Percentiles rank a stretch among this genome's conserved stretches.
These are phyloP conservation scores for Boletus insuetus DNA, from an alignment of 768 basidiomycete species.

Conservation along the genomic window DNA sequence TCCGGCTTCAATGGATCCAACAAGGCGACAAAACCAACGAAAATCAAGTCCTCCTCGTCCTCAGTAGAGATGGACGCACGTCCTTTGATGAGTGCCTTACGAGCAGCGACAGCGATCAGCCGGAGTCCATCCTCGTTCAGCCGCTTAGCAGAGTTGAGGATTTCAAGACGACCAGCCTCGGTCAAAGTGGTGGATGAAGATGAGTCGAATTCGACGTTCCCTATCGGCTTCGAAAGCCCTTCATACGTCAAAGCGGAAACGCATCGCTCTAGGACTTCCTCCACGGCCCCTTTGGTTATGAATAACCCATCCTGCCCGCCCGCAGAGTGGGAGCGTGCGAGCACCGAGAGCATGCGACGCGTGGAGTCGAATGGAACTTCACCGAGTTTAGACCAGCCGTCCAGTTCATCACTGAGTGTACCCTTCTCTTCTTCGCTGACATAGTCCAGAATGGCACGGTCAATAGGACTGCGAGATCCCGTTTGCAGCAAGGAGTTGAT, in stretches of 20 bases:
- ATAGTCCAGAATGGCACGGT: slow-evolving; percentile 33
- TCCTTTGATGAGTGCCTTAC: slow-evolving; percentile 16
- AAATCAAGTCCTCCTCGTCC: slow-evolving; percentile 30
- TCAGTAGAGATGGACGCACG: slow-evolving; percentile 14
- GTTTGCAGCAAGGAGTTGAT: slow-evolving; percentile 35
- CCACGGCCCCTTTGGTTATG: slow-evolving; percentile 32
- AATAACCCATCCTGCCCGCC: slow-evolving; percentile 21
- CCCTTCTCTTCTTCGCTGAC: slow-evolving; percentile 13
- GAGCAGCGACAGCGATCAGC: slow-evolving; percentile 30
- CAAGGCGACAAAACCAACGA: slow-evolving; percentile 30
- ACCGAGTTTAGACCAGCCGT: slow-evolving; percentile 30
- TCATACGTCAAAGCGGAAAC: slow-evolving; percentile 17
- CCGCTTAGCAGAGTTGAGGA: slow-evolving; percentile 26
- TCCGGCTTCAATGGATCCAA: slow-evolving; percentile 33
- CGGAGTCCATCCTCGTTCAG: slow-evolving; percentile 32
- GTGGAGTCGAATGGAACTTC: slow-evolving; percentile 38
- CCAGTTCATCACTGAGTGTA: slow-evolving; percentile 5
- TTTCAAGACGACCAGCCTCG: slow-evolving; percentile 16
- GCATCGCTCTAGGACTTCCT: slow-evolving; percentile 33
- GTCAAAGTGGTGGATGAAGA: slow-evolving; percentile 18
- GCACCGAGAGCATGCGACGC: slow-evolving; percentile 35
- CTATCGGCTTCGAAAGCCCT: slow-evolving; percentile 12
- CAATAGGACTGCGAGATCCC: slow-evolving; percentile 36
- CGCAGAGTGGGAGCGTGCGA: slow-evolving; percentile 26
- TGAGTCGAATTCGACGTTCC: slow-evolving; percentile 13